Evolutionary conservation across 495 filamentous ascomycete genomes (phyloP), one percentile per base, ranked within the genome.

Genomic region (Rusavskia elegans): DNA sequence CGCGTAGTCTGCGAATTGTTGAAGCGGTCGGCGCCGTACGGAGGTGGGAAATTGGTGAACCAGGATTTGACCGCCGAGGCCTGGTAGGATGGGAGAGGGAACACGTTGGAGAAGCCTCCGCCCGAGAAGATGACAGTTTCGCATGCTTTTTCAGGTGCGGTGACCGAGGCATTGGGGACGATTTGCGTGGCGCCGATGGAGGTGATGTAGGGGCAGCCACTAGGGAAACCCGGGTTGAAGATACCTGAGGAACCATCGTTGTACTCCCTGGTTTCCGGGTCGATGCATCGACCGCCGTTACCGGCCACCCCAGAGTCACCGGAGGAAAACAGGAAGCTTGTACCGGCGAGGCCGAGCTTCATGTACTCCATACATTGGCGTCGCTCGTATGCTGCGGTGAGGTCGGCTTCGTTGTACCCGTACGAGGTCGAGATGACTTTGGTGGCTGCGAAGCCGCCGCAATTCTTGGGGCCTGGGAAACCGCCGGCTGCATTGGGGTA

Each of bases 101-200:
- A 87, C 61, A 84, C 68, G 59, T 86, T 84, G 55, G 74, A 80
- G 65, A 86, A 85, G 13, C 81, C 82, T 36, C 82, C 80, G 21
- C 81, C 80, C 8, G 74, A 79, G 21, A 65, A 64, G 64, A 77
- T 71, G 51, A 74, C 58, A 29, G 62, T 55, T 50, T 69, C 58
- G 57, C 73, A 57, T 51, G 66, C 63, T 54, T 74, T 64, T 56
- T 74, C 64, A 45, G 67, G 61, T 29, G 59, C 59, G 17, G 58
- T 62, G 41, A 69, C 59, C 13, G 53, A 57, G 39, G 68, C 70
- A 3, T 62, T 63, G 9, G 57, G 37, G 0, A 66, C 63, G 14
- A 79, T 61, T 17, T 68, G 59, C 14, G 75, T 76, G 8, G 66
- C 71, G 13, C 75, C 75, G 9, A 74, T 71, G 30, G 68, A 58